A percentile compares a stretch with the other conserved stretches of the same genome.
Conservation (phyloP, 257 asterid species). For the Solanum megistacrolobum region DNA sequence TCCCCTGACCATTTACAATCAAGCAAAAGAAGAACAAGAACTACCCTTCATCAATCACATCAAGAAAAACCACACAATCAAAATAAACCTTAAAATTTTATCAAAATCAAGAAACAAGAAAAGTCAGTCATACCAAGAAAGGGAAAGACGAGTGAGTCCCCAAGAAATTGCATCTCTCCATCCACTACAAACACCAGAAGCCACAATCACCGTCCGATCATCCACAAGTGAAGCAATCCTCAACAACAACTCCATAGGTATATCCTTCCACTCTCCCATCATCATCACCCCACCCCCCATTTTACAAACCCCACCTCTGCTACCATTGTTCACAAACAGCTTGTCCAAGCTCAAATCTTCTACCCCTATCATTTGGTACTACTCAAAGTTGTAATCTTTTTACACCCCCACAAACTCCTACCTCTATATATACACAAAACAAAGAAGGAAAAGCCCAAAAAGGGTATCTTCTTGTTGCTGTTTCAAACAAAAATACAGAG, state of each 20-base stretch:
- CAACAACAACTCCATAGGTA: conserved; percentile 74
- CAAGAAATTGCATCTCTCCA: conserved; percentile 94
- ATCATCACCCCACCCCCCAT: conserved; percentile 42
- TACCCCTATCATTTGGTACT: conserved; percentile 5
- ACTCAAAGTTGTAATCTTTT: background rate
- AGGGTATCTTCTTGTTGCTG: background rate
- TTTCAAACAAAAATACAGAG: background rate
- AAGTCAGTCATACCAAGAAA: conserved; percentile 53
- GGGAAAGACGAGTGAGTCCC: conserved; percentile 72
- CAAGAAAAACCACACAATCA: background rate
- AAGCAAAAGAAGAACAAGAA: background rate
- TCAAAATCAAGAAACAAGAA: background rate
- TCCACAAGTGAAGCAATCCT: conserved; percentile 72
- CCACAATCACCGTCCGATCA: conserved; percentile 80
- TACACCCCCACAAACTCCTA: background rate
- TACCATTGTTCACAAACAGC: conserved; percentile 33
- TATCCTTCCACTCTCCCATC: conserved; percentile 79
- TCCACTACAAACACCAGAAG: conserved; percentile 93
- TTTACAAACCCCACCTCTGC: conserved; percentile 12
- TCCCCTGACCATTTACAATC: background rate
- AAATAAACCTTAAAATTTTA: background rate
- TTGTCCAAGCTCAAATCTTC: conserved; percentile 55
- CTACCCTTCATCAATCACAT: background rate
- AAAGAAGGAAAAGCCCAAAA: background rate
- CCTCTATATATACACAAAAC: background rate